Evolutionary conservation across 176 grass and related monocot genomes (phyloP).

Genomic region (Raddia guianensis): DNA sequence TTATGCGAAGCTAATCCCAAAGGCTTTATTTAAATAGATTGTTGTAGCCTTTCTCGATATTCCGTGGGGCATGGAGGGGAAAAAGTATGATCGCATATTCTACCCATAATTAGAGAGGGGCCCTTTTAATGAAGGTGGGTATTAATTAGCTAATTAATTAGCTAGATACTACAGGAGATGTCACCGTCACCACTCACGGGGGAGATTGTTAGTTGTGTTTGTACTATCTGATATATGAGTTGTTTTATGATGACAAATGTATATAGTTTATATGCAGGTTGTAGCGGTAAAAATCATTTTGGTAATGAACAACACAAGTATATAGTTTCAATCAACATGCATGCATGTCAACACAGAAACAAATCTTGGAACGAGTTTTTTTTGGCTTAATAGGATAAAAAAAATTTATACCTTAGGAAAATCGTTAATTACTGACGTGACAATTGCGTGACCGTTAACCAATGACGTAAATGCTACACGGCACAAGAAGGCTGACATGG

Average conservation of each 20-base stretch:
- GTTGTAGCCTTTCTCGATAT: conserved; percentile 46
- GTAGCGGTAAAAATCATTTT: background rate
- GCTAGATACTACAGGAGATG: background rate
- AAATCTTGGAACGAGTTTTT: background rate
- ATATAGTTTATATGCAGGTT: background rate
- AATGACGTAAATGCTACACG: too few species aligned
- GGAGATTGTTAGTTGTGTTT: background rate
- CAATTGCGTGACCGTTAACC: too few species aligned
- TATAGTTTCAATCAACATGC: background rate
- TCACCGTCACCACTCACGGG: background rate
- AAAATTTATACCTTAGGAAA: background rate
- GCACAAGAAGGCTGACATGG: too few species aligned
- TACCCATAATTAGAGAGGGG: conserved; percentile 14
- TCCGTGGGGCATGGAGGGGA: conserved; percentile 37
- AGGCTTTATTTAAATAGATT: conserved; percentile 17
- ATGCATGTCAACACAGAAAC: background rate
- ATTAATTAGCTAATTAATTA: conserved; percentile 16
- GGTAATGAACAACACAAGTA: background rate
- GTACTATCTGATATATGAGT: conserved; percentile 5
- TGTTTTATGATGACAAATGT: background rate
- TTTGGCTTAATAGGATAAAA: background rate
- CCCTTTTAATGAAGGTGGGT: background rate
- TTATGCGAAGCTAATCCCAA: conserved; percentile 48
- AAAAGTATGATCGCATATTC: conserved; percentile 40
- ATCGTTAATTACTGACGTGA: too few species aligned